Percentiles rank a stretch among this genome's conserved stretches.
phyloP scores from a whole-genome alignment of 257 asterid species.

The Gentiana straminea region DNA sequence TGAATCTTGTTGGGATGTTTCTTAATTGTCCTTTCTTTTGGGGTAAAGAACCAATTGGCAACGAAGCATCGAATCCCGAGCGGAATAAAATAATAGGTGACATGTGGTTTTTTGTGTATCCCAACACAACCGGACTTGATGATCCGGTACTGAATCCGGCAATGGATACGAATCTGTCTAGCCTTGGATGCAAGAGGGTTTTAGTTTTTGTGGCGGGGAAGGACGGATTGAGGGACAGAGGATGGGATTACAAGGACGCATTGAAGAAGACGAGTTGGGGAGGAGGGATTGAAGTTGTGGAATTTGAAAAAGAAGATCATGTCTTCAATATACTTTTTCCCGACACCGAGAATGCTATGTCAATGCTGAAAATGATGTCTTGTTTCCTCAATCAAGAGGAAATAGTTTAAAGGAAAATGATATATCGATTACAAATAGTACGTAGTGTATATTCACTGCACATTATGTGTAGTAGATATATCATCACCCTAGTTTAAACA shows the following conservation, averaged over 20 bases:
- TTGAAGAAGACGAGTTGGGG: conserved; percentile 64
- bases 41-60: conserved; percentile 8
- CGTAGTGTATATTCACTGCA: too few relatives aligned
- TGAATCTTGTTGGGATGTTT: conserved; percentile 35
- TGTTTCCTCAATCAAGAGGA: conserved; percentile 16
- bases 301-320: conserved; percentile 49
- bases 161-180: conserved; percentile 35
- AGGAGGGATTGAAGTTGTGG: conserved; percentile 46
- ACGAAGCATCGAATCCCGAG: too few relatives aligned
- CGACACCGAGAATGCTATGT: conserved; percentile 30
- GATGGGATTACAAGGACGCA: conserved; percentile 33
- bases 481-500: not conserved
- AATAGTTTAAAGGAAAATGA: not conserved
- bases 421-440: not conserved
- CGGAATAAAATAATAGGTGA: too few relatives aligned
- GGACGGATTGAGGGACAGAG: conserved; percentile 42
- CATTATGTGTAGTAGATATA: too few relatives aligned
- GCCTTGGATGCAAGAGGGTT: conserved; percentile 47
- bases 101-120: conserved; percentile 31
- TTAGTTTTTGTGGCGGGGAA: conserved; percentile 41
- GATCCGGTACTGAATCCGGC: conserved; percentile 69
- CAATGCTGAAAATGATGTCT: conserved; percentile 25
- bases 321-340: conserved; percentile 40
- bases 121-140: conserved; percentile 16
- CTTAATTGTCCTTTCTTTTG: conserved; percentile 55